Evolutionary conservation across 495 filamentous ascomycete species (phyloP).

Genomic region (Xeromyces bisporus): DNA sequence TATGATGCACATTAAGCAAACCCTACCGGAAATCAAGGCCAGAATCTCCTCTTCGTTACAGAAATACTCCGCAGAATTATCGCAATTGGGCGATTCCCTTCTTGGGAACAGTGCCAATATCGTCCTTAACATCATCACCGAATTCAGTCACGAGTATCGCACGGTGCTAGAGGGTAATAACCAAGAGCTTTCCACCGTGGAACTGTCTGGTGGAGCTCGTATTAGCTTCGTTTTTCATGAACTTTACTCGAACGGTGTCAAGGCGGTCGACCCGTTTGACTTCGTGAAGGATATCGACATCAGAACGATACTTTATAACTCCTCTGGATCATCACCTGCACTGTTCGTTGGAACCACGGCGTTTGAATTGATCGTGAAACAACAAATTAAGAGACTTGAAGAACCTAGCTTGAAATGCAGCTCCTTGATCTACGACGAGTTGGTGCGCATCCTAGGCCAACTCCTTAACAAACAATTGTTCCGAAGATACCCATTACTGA

Average conservation of each 20-base stretch:
- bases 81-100: conserved; percentile 78
- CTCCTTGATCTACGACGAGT: conserved; percentile 90
- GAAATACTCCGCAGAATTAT: conserved; percentile 75
- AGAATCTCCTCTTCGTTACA: conserved; percentile 83
- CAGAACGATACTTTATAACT: conserved; percentile 92
- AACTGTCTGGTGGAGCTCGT: conserved; percentile 90
- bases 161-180: conserved; percentile 94
- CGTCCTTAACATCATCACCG: conserved; percentile 94
- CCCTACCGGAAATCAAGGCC: conserved; percentile 92
- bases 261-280: conserved; percentile 96
- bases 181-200: conserved; percentile 80
- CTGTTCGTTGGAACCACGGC: conserved; percentile 96
- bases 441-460: conserved; percentile 86
- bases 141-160: conserved; percentile 94
- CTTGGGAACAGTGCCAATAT: conserved; percentile 94
- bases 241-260: conserved; percentile 92
- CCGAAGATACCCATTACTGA: conserved; percentile 77
- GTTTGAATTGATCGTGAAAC: conserved; percentile 96
- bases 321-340: conserved; percentile 89
- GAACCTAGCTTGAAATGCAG: conserved; percentile 96
- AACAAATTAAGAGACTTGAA: conserved; percentile 92
- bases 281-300: conserved; percentile 96
- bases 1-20: conserved; percentile 99
- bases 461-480: conserved; percentile 79
- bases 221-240: conserved; percentile 99